phyloP scores from a whole-genome alignment of 2,329 filamentous ascomycete genomes.

The Onygena corvina region DNA sequence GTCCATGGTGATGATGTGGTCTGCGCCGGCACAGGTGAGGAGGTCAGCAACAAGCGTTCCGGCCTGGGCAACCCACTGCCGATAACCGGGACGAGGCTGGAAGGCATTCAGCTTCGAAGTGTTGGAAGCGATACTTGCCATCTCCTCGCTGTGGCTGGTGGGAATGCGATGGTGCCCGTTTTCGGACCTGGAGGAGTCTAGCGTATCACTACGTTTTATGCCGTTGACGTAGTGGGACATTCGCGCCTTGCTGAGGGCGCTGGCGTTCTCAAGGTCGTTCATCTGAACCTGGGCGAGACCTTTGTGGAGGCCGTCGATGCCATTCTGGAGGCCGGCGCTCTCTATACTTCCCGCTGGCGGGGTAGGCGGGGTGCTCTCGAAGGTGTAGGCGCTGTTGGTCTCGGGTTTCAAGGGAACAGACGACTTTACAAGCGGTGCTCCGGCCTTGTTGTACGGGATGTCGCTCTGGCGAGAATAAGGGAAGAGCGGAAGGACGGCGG shows the following conservation, averaged over 20 bases:
- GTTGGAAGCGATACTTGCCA: slow-evolving; percentile 44
- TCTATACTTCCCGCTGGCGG: slow-evolving; percentile 61
- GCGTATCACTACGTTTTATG: slow-evolving; percentile 28
- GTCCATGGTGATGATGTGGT: slow-evolving; percentile 97
- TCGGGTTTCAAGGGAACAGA: slow-evolving; percentile 30
- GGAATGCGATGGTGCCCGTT: slow-evolving; percentile 17
- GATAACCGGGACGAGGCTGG: slow-evolving; percentile 82
- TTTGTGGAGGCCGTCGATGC: slow-evolving; percentile 57
- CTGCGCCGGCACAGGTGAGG: slow-evolving; percentile 85
- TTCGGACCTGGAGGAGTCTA: slow-evolving; percentile 29
- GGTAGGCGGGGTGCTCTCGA: slow-evolving; percentile 82
- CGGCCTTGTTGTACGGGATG: slow-evolving; percentile 89
- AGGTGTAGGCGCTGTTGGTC: slow-evolving; percentile 58
- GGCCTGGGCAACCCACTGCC: slow-evolving; percentile 96
- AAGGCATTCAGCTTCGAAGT: slow-evolving; percentile 48
- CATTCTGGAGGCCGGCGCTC: slow-evolving; percentile 53
- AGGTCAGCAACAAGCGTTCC: slow-evolving; percentile 90
- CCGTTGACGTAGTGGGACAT: slow-evolving; percentile 30
- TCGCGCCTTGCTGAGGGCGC: slow-evolving; percentile 31
- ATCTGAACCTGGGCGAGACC: slow-evolving; percentile 58
- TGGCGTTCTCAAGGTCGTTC: slow-evolving; percentile 35
- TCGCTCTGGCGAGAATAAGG: slow-evolving; percentile 95
- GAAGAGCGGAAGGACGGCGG: slow-evolving; percentile 86
- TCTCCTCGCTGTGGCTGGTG: slow-evolving; percentile 45
- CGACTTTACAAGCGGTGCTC: slow-evolving; percentile 70